A percentile compares a stretch with the other conserved stretches of the same genome.
phyloP scores from a whole-genome alignment of 2,329 filamentous ascomycete genomes.

The Stagonosporopsis cucurbitacearum region DNA sequence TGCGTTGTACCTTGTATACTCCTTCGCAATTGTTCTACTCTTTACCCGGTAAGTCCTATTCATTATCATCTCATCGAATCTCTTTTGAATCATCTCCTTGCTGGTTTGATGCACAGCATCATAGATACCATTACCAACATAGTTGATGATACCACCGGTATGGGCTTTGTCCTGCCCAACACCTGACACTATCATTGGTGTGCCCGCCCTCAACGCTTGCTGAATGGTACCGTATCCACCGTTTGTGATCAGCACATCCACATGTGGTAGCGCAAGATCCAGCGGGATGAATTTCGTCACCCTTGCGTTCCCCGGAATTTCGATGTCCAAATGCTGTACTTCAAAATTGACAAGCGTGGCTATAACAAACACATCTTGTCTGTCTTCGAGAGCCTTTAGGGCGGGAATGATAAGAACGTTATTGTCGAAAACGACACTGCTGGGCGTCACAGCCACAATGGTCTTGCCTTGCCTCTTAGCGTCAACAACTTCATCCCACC shows the following conservation, averaged over 20 bases:
- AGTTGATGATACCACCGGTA: neutral
- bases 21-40: no score
- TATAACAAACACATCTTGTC: neutral
- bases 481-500: neutral
- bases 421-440: neutral
- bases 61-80: no score
- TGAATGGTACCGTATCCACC: neutral
- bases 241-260: slow-evolving; percentile 1
- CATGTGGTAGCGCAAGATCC: neutral
- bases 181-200: neutral
- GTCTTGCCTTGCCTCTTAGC: slow-evolving; percentile 1
- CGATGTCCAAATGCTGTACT: no score
- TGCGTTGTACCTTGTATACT: no score
- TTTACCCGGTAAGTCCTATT: no score
- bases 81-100: no score
- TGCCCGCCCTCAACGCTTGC: neutral
- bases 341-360: neutral
- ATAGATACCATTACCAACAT: neutral
- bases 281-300: slow-evolving; percentile 3
- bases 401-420: neutral
- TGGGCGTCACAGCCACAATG: neutral
- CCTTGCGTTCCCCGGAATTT: neutral
- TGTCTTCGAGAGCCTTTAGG: neutral
- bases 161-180: slow-evolving; percentile 2
- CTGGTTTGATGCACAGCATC: no score